Evolutionary conservation across 2,329 filamentous ascomycete genomes (phyloP), one percentile per base, ranked within the genome.

Genomic region (Zopfia rhizophila): DNA sequence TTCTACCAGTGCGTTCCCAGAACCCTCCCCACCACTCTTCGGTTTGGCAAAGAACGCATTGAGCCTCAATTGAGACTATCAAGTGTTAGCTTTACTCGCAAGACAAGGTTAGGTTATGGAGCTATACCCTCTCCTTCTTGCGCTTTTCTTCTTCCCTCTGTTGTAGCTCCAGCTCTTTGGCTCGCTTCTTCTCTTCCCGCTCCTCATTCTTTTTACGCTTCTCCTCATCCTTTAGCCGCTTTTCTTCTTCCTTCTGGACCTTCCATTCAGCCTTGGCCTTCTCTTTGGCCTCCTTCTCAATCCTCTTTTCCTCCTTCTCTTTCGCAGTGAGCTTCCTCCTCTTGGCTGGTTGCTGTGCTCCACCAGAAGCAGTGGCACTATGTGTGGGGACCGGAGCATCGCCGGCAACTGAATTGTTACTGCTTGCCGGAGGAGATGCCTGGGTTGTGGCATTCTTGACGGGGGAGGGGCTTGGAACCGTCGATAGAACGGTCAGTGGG

Each of bases 111-210:
- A 55, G 29, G 55, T 61, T 47, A 60, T n/a, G n/a, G n/a, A 14
- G 24, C 60, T 73, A 59, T 64, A 76, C 73, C 45, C 70, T 71
- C 41, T 70, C 66, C 42, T 76, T 78, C 47, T 69, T 66, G 28
- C 74, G 78, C 53, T 80, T 77, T 42, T 77, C 74, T 49, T 79
- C 73, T n/a, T 75, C 75, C 38, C 70, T 70, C 8, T 72, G 69
- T 11, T 68, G 72, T 32, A 75, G 71, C 41, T 72, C 75, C 36
- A 73, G 68, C 47, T 68, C 65, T 45, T 72, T 68, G 39, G 66
- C 63, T 25, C 65, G 66, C 40, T 72, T 71, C 46, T 74, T 72
- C 49, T 73, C 73, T 23, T 72, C 66, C 31, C 65, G 69, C 55
- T 74, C 60, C 25, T 62, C 60, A 12, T 61, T 60, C 37, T 67